Conservation (phyloP, 805 yeast species). For the Schizosaccharomyces cryophilus region DNA sequence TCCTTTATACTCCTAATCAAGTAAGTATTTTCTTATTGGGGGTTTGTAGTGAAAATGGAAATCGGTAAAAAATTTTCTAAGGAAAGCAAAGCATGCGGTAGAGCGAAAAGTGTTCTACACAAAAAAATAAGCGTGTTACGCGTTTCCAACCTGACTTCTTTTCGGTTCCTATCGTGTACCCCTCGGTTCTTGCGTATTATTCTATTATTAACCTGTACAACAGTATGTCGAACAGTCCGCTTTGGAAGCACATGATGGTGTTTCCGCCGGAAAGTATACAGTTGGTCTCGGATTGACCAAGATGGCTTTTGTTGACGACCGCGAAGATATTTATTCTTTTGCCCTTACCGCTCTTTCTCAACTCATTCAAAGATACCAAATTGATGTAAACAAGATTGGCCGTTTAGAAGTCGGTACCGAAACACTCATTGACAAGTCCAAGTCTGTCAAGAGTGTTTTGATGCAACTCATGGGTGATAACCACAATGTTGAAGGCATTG, state of each 20-base stretch:
- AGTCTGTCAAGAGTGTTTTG: conserved; percentile 82
- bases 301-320: conserved; percentile 91
- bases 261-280: conserved; percentile 86
- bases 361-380: conserved; percentile 53
- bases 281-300: conserved; percentile 96
- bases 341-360: conserved; percentile 66
- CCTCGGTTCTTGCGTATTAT: neutral
- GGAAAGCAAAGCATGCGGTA: no score
- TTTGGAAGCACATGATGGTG: conserved; percentile 61
- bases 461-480: conserved; percentile 83
- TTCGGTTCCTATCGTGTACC: no score
- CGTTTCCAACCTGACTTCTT: no score
- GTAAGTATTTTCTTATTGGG: conserved; percentile 15
- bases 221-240: conserved; percentile 66
- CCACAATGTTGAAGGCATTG: conserved; percentile 83
- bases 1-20: conserved; percentile 67
- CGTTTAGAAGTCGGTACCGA: conserved; percentile 97
- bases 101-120: no score
- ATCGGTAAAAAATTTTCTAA: no score
- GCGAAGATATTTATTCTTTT: conserved; percentile 91
- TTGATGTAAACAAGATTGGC: conserved; percentile 64
- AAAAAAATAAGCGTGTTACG: no score
- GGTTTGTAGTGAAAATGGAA: no score
- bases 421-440: conserved; percentile 86
- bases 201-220: neutral